Percentiles rank a stretch among this genome's conserved stretches.
Conservation (phyloP, 768 basidiomycete species). For the Cantharellus anzutake region DNA sequence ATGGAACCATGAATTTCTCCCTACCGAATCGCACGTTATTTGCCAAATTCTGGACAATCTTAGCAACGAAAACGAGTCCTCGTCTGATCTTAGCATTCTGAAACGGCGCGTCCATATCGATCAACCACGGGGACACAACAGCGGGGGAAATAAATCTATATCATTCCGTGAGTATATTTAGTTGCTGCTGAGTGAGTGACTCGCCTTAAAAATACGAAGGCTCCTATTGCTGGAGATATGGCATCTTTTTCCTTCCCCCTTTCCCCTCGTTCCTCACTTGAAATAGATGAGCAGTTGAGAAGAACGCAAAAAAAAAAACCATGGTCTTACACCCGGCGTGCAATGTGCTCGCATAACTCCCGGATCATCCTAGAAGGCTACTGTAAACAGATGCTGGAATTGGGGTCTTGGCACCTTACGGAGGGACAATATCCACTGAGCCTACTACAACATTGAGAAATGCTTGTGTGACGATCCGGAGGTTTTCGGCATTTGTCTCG, state of each 20-base stretch:
- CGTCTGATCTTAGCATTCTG: slow-evolving; percentile 44
- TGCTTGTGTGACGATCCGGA: slow-evolving; percentile 51
- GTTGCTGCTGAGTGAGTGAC: slow-evolving; percentile 6
- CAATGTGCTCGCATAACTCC: slow-evolving; percentile 71
- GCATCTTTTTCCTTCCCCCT: neutral
- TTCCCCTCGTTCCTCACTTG: neutral
- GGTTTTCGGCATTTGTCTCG: slow-evolving; percentile 45
- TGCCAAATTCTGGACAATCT: slow-evolving; percentile 82
- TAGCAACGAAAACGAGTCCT: slow-evolving; percentile 72
- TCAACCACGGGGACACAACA: slow-evolving; percentile 64
- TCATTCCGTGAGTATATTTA: neutral
- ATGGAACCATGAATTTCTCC: neutral
- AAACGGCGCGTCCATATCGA: slow-evolving; percentile 59
- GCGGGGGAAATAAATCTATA: slow-evolving; percentile 78
- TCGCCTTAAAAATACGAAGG: slow-evolving; percentile 79
- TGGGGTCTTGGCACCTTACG: slow-evolving; percentile 29
- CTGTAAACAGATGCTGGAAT: neutral
- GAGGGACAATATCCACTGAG: slow-evolving; percentile 50
- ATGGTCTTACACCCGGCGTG: slow-evolving; percentile 46
- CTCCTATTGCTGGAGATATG: slow-evolving; percentile 42
- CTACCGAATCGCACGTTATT: slow-evolving; percentile 80
- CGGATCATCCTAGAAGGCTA: slow-evolving; percentile 49
- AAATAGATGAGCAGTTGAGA: neutral
- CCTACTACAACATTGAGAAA: slow-evolving; percentile 59
- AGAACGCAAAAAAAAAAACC: slow-evolving; percentile 1